Percentiles rank a stretch among this genome's conserved stretches.
Evolutionary conservation across 2,329 filamentous ascomycete genomes (phyloP).

Genomic region (Aureobasidium uvarum): DNA sequence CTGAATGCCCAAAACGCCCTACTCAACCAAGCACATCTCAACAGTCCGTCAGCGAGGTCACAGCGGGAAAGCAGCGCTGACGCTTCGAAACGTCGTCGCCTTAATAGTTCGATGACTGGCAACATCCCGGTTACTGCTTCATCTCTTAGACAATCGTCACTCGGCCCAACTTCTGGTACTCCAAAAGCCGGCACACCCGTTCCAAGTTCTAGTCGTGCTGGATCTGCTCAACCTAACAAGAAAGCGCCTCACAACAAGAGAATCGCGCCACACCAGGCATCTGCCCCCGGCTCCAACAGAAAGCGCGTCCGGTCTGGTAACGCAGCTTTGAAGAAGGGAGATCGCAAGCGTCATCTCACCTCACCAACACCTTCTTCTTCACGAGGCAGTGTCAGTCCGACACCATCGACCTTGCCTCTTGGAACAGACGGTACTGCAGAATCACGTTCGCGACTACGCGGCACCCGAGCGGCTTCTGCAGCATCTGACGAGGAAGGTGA

Average conservation of each 20-base stretch:
- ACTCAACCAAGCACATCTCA: constrained; percentile 31
- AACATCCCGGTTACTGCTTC: constrained; percentile 56
- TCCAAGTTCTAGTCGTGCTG: constrained; percentile 51
- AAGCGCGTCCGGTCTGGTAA: constrained; percentile 28
- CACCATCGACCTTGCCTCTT: constrained; percentile 37
- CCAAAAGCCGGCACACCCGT: constrained; percentile 58
- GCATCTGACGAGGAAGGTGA: constrained; percentile 34
- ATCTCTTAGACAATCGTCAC: constrained; percentile 58
- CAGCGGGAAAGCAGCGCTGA: constrained; percentile 45
- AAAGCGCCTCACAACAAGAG: constrained; percentile 50
- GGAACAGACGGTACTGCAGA: constrained; percentile 33
- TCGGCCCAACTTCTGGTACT: constrained; percentile 58
- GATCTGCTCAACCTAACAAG: constrained; percentile 56
- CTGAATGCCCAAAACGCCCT: constrained; percentile 28
- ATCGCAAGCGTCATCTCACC: constrained; percentile 38
- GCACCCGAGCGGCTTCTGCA: constrained; percentile 6
- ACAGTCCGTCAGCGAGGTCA: constrained; percentile 30
- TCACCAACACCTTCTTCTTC: constrained; percentile 36
- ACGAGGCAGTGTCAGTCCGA: constrained; percentile 35
- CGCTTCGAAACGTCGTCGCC: constrained; percentile 57
- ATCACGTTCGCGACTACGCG: constrained; percentile 19
- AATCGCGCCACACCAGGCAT: constrained; percentile 52
- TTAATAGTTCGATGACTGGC: constrained; percentile 51
- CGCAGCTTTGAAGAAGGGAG: constrained; percentile 31
- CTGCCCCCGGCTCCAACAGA: constrained; percentile 31